phyloP scores from a whole-genome alignment of 2,329 filamentous ascomycete species.

The Atkinsonella hypoxylon region DNA sequence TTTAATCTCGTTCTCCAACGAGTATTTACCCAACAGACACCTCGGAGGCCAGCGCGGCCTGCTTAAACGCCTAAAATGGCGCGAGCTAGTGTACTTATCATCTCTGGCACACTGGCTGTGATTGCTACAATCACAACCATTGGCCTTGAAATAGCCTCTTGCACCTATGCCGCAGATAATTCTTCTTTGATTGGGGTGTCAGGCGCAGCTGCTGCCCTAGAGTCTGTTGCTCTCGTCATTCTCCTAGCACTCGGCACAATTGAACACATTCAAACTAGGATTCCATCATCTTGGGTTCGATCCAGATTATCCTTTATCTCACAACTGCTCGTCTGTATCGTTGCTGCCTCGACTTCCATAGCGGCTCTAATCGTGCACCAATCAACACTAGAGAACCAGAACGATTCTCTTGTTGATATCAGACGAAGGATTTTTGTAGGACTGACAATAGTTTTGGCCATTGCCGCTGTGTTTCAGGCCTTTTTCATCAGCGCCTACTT shows the following conservation, averaged over 20 bases:
- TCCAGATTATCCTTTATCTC: slow-evolving; percentile 16
- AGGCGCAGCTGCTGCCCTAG: slow-evolving; percentile 16
- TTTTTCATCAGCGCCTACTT: slow-evolving; percentile 35
- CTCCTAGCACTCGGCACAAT: slow-evolving; percentile 23
- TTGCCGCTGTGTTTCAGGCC: slow-evolving; percentile 35
- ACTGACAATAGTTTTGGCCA: slow-evolving; percentile 30
- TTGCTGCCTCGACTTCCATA: slow-evolving; percentile 34
- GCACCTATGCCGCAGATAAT: slow-evolving; percentile 4
- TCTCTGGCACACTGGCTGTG: slow-evolving; percentile 10
- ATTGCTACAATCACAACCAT: slow-evolving; percentile 10
- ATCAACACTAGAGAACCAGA: slow-evolving; percentile 9
- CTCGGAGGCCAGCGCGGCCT: neutral
- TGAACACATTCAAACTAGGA: slow-evolving; percentile 11
- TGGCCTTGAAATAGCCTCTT: slow-evolving; percentile 10
- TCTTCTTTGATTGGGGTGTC: slow-evolving; percentile 9
- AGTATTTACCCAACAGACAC: neutral
- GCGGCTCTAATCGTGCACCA: slow-evolving; percentile 27
- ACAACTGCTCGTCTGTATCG: slow-evolving; percentile 27
- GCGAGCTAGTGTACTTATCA: slow-evolving; percentile 4
- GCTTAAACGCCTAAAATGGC: slow-evolving; percentile 7
- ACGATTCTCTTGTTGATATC: slow-evolving; percentile 3
- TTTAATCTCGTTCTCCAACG: neutral
- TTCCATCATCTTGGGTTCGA: slow-evolving; percentile 13
- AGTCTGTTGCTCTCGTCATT: slow-evolving; percentile 16
- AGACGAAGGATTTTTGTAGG: slow-evolving; percentile 29